phyloP scores from a whole-genome alignment of 176 grass and related monocot species.

The Triticum monococcum region DNA sequence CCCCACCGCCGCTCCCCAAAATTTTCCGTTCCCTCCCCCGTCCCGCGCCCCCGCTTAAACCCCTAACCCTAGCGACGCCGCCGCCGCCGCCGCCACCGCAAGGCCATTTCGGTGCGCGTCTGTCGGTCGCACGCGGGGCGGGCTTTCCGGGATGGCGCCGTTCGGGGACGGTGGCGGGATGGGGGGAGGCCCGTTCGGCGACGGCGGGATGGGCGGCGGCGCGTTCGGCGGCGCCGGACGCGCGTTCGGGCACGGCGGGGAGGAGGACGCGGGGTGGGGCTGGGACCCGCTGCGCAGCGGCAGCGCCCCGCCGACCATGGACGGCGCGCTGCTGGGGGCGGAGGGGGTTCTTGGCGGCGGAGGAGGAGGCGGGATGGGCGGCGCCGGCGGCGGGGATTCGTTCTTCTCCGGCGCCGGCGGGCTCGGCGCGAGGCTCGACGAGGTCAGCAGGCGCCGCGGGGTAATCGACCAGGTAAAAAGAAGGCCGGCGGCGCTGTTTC shows the following conservation, averaged over 20 bases:
- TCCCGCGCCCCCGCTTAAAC: background rate
- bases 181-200: constrained; percentile 11
- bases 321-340: constrained; percentile 35
- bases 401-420: constrained; percentile 66
- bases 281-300: constrained; percentile 64
- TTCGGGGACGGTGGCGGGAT: constrained; percentile 33
- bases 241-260: background rate
- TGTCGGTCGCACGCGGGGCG: too few species aligned
- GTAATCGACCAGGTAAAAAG: constrained; percentile 5
- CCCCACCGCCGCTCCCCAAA: background rate
- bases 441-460: constrained; percentile 20
- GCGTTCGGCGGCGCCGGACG: background rate
- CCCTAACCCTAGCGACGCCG: constrained; percentile 45
- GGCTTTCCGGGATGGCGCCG: background rate
- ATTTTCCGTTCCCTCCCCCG: background rate
- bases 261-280: background rate
- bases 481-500: too few species aligned
- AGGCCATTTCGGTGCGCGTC: background rate
- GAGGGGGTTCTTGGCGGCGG: constrained; percentile 18
- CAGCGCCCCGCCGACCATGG: constrained; percentile 82
- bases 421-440: constrained; percentile 58
- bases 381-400: constrained; percentile 24
- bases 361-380: background rate
- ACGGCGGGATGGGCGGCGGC: background rate
- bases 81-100: constrained; percentile 37